Percentiles rank a stretch among this genome's conserved stretches.
phyloP scores from a whole-genome alignment of 257 asterid genomes.

The Przewalskia tangutica region DNA sequence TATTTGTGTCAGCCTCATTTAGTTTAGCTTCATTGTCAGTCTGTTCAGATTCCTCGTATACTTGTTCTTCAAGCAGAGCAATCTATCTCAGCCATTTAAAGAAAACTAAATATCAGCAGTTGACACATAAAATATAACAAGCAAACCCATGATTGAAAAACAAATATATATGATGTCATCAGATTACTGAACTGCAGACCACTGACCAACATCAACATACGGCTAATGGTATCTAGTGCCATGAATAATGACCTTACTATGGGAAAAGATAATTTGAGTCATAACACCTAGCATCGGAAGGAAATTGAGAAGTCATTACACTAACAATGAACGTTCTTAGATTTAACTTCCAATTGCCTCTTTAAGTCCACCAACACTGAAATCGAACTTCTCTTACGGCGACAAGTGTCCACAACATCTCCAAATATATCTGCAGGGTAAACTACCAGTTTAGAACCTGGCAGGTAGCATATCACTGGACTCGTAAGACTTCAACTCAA shows the following conservation, averaged over 20 bases:
- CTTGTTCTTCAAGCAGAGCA: conserved; percentile 68
- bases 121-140: background rate
- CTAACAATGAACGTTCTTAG: too few species aligned
- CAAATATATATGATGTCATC: background rate
- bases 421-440: background rate
- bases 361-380: background rate
- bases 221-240: background rate
- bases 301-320: background rate
- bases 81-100: conserved; percentile 28
- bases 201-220: background rate
- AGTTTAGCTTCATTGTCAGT: conserved; percentile 49
- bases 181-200: background rate
- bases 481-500: background rate
- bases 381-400: background rate
- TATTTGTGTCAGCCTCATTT: conserved; percentile 27
- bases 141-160: background rate
- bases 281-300: background rate
- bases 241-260: background rate
- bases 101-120: background rate
- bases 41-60: conserved; percentile 29
- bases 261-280: background rate
- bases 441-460: background rate
- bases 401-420: background rate
- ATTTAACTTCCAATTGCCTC: background rate
- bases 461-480: background rate